Conservation (phyloP, 164 flowering plant genomes). For the Vitis rotundifolia region DNA sequence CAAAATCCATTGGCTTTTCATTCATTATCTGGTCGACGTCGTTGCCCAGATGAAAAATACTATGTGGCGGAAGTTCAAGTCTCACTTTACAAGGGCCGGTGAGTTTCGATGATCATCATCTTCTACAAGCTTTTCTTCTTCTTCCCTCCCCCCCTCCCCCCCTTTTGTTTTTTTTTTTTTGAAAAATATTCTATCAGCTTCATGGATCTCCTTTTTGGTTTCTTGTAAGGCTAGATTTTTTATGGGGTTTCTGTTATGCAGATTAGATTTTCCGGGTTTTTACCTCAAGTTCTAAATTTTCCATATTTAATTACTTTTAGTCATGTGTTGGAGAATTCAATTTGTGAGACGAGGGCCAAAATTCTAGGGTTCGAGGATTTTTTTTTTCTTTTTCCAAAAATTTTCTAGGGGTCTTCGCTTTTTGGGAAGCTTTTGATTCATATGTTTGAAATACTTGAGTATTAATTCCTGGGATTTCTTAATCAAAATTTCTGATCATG, state of each 20-base stretch:
- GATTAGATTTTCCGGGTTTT: too few relatives aligned
- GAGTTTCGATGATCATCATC: constrained; percentile 4
- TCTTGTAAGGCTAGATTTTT: neutral
- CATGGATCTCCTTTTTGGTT: neutral
- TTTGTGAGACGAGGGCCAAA: too few relatives aligned
- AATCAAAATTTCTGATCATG: neutral
- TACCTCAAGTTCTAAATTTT: too few relatives aligned
- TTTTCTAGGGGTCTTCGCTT: too few relatives aligned
- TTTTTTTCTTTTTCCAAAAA: too few relatives aligned
- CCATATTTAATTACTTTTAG: too few relatives aligned
- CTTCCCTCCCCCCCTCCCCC: neutral
- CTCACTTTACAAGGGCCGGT: constrained; percentile 21
- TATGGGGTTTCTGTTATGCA: neutral
- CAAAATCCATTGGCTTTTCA: neutral
- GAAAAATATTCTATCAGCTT: neutral
- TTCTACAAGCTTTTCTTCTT: neutral
- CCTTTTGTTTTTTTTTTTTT: neutral
- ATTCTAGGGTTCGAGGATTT: too few relatives aligned
- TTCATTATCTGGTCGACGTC: neutral
- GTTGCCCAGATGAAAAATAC: constrained; percentile 15
- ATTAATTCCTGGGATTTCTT: too few relatives aligned
- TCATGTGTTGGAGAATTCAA: too few relatives aligned
- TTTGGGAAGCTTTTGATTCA: too few relatives aligned
- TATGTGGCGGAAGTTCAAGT: constrained; percentile 14
- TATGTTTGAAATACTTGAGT: too few relatives aligned